Conservation (phyloP, 306 rosid genomes). For the Neltuma alba region DNA sequence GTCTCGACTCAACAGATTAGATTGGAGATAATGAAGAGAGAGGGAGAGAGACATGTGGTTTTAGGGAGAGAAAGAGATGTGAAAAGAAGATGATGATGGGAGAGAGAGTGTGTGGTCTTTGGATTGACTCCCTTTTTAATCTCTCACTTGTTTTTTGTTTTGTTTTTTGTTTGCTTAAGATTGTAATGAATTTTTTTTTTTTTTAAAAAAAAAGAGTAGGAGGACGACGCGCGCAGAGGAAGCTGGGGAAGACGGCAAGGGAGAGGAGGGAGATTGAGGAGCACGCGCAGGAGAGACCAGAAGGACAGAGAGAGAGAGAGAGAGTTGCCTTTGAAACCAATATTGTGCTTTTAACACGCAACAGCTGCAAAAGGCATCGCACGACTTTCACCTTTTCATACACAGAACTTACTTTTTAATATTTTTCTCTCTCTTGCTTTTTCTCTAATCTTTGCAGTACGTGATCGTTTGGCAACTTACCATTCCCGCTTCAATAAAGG, state of each 20-base stretch:
- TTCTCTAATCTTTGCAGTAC: conserved; percentile 14
- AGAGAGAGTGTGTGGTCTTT: conserved; percentile 38
- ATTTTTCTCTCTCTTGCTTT: conserved; percentile 48
- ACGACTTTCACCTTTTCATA: conserved; percentile 74
- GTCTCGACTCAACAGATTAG: conserved; percentile 14
- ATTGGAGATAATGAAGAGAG: conserved; percentile 32
- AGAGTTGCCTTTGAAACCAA: conserved; percentile 49
- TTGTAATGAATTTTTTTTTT: conserved; percentile 38
- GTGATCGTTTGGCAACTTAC: conserved; percentile 53
- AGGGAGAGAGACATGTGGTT: not conserved
- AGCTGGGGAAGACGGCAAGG: not conserved
- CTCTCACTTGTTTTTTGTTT: conserved; percentile 32
- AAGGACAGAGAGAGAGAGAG: not conserved
- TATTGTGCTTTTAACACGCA: conserved; percentile 82
- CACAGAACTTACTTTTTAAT: conserved; percentile 33
- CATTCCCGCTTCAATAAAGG: conserved; percentile 38
- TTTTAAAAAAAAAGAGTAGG: not conserved
- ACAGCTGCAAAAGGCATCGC: conserved; percentile 67
- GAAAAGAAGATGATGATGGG: conserved; percentile 40
- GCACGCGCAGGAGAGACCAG: conserved; percentile 32
- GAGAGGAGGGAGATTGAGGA: not conserved
- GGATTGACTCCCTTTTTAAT: conserved; percentile 54
- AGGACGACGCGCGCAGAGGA: not conserved
- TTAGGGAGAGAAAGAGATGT: conserved; percentile 25
- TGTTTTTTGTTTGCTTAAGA: conserved; percentile 25